These are phyloP conservation scores for Aspergillus sp. DNA, from an alignment of 2,329 filamentous ascomycete species.

Conservation along the genomic window DNA sequence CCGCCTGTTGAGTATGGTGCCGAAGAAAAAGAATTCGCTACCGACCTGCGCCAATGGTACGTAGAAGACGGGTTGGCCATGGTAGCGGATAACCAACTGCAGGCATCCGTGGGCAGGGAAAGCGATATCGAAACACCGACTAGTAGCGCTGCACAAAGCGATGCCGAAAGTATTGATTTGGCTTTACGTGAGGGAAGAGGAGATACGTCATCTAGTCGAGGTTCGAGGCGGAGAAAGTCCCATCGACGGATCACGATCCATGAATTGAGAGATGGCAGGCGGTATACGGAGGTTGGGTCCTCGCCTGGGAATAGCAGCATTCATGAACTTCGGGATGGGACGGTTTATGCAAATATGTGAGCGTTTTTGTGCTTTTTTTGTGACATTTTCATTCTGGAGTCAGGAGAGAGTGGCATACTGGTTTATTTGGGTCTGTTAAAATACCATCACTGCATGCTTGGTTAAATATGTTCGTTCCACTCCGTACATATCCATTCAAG, in stretches of 20 bases:
- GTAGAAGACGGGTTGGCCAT: conserved; percentile 32
- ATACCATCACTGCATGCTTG: background rate
- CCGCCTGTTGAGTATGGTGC: conserved; percentile 41
- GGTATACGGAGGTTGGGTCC: conserved; percentile 42
- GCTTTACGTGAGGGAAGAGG: conserved; percentile 16
- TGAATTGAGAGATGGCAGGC: conserved; percentile 42
- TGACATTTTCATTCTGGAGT: background rate
- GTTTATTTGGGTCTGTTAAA: background rate
- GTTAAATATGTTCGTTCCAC: background rate
- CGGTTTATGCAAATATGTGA: conserved; percentile 43
- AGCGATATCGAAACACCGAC: conserved; percentile 26
- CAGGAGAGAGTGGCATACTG: background rate
- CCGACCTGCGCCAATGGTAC: conserved; percentile 44
- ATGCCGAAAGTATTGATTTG: conserved; percentile 33
- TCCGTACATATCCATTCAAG: background rate
- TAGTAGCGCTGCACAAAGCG: conserved; percentile 30
- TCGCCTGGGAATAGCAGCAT: conserved; percentile 38
- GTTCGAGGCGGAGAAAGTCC: conserved; percentile 30
- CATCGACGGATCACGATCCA: conserved; percentile 42
- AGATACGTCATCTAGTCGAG: conserved; percentile 24
- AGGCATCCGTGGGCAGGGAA: conserved; percentile 32
- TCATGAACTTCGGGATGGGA: conserved; percentile 44
- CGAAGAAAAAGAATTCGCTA: conserved; percentile 38
- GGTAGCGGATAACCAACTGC: conserved; percentile 36
- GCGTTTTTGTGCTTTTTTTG: background rate